A percentile compares a stretch with the other conserved stretches of the same genome.
These are phyloP conservation scores for Begonia fuchsioides DNA, from an alignment of 306 rosid species.

Conservation along the genomic window DNA sequence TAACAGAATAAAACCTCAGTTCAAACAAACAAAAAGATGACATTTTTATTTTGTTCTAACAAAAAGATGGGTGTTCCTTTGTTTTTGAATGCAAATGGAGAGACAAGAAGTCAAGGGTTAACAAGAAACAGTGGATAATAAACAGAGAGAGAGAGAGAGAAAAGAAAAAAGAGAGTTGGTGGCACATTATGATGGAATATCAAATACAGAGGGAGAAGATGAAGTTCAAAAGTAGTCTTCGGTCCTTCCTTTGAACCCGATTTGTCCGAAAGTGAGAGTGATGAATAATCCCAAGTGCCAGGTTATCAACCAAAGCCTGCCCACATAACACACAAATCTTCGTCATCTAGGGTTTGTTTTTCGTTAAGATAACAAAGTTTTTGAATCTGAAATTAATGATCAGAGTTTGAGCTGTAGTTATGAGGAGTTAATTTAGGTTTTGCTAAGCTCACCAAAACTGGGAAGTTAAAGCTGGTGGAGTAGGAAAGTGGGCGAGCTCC, in stretches of 20 bases:
- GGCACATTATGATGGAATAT: not conserved
- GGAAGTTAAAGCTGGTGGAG: constrained; percentile 78
- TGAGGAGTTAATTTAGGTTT: no score
- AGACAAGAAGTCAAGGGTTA: not conserved
- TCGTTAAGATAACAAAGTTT: no score
- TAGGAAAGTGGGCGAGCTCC: constrained; percentile 84
- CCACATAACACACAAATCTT: not conserved
- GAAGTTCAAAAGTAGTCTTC: constrained; percentile 47
- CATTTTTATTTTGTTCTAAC: no score
- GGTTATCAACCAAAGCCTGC: constrained; percentile 72
- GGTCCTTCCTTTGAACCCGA: constrained; percentile 93
- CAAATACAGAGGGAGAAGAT: not conserved
- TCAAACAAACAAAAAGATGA: no score
- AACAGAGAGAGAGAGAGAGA: not conserved
- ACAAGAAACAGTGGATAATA: not conserved
- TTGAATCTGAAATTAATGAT: no score
- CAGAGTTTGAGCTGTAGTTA: no score
- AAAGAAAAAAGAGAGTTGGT: not conserved
- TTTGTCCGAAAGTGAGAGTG: constrained; percentile 78
- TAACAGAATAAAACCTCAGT: no score
- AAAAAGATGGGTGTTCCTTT: no score
- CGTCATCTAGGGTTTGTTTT: no score
- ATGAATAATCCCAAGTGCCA: constrained; percentile 86
- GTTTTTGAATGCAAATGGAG: no score
- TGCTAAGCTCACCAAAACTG: constrained; percentile 39